Evolutionary conservation across 2,329 filamentous ascomycete species (phyloP), one percentile per base, ranked within the genome.

Genomic region (Neofusicoccum laricinum): DNA sequence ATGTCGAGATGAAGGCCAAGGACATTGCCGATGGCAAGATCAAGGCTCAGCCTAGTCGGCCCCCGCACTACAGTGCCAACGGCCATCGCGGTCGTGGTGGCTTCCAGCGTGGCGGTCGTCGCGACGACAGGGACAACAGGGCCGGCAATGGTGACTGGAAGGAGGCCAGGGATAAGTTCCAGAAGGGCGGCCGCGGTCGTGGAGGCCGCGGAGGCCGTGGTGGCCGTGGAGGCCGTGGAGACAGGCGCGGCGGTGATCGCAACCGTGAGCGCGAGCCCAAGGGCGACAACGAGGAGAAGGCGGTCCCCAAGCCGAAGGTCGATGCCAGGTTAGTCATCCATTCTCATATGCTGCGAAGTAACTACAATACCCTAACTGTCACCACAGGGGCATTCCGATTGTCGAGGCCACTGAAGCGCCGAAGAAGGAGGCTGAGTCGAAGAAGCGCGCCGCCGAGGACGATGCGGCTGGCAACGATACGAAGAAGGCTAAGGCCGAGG

Each of bases 1-100:
- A 99, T 78, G 89, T 90, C 69, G 76, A 79, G 63, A 75, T 74
- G 72, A 83, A 83, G 75, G 77, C 76, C 67, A 68, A 79, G 64
- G 78, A 78, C 64, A 81, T 82, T 68, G 73, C 75, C 57, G 76
- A 78, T 7, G 76, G 78, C 61, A 77, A 73, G 66, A 73, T 80
- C 67, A 70, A 75, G 71, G 71, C 74, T 11, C 61, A 63, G 49
- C 61, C 61, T 30, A 34, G 49, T 12, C 40, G 61, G 3, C 61
- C 61, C 12, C 61, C 61, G 40, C 61, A 63, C 49, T 73, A 71
- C 43, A 67, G 69, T 30, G 46, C 68, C 46, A 68, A 62, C 77
- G 51, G 57, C 14, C 67, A 70, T 49, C 67, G 74, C 59, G 71
- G 72, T 62, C 67, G 71, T 30, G 69, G 70, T 64, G 72, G 73